phyloP scores from a whole-genome alignment of 2,329 filamentous ascomycete species.

The Fusarium buharicum region DNA sequence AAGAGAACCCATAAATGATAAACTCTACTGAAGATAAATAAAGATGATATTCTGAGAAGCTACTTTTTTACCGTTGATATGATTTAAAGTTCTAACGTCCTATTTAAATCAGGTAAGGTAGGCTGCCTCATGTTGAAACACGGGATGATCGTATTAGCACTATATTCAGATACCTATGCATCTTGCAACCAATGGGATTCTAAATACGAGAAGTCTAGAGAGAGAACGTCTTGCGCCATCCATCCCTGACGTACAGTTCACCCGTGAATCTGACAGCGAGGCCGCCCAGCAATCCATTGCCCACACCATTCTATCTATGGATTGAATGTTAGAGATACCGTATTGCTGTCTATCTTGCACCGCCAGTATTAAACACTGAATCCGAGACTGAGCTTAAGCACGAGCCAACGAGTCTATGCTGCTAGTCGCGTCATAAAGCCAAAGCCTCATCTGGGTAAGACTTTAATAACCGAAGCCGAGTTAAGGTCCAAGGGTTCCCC shows the following conservation, averaged over 20 bases:
- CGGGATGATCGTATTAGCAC: not conserved
- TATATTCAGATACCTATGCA: constrained; percentile 4
- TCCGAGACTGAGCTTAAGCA: constrained; percentile 5
- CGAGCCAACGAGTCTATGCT: constrained; percentile 11
- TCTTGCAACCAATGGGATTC: constrained; percentile 2
- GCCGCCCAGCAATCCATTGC: constrained; percentile 23
- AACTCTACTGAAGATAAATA: not conserved
- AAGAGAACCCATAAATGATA: not conserved
- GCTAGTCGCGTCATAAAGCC: constrained; percentile 4
- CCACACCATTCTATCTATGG: too few species aligned
- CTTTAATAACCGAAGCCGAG: constrained; percentile 4
- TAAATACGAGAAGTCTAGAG: constrained; percentile 6
- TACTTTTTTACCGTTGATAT: too few species aligned
- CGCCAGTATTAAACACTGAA: constrained; percentile 4
- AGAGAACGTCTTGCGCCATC: constrained; percentile 18
- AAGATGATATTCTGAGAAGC: too few species aligned
- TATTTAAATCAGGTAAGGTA: too few species aligned
- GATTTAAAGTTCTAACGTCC: too few species aligned
- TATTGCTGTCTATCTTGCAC: constrained; percentile 9
- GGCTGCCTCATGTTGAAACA: not conserved
- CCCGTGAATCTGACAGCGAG: constrained; percentile 37
- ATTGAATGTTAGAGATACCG: too few species aligned
- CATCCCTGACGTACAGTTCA: constrained; percentile 12
- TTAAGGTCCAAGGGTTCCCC: constrained; percentile 23
- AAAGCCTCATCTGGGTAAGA: constrained; percentile 1